Base-by-base conservation (phyloP, 1,284 basidiomycete genomes). In the Boletus nobilissimus region DNA sequence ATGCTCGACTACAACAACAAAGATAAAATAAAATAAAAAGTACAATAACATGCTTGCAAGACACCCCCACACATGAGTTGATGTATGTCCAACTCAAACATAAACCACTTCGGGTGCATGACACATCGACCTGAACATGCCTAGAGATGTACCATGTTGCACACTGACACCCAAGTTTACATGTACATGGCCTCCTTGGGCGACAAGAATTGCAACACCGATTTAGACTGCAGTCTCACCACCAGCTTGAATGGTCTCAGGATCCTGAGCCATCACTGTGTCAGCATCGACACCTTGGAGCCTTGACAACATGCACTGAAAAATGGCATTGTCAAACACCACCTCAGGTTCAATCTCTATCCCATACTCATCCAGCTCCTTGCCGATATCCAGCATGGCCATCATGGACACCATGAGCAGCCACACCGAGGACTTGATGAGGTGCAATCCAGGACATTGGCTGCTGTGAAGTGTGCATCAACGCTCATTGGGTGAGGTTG, bases 351-450 rank as follows among this genome's bases (percentile, higher is more conserved):
- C 90, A 19, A 90, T 79, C 19, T 85, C 82, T 5, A 85, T 84
- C 24, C 90, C 91, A 32, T 85, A 81, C 32, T 89, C 89, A 75
- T 92, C 89, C 34, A 88, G 82, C 18, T 89, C 84, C 82, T 90
- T 92, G 60, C 85, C 82, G 24, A 92, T 89, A 76, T 91, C 85
- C 46, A 92, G 84, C 34, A 89, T 90, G 0, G 92, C 89, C 6
- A 93, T 85, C 85, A 90, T 88, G 19, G 86, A 87, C 16, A 87
- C 87, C 32, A 91, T 86, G 26, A 91, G 81, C 19, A 92, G 80
- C 90, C 91, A 92, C 29, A 88, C 84, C 2, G 90, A 91, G 0
- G 90, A 89, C 74, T 92, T 90, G 57, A 89, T 89, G 32, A 93
- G 88, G 79, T 91, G 83, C 38, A 85, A 79, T 14, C 91, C 91